phyloP scores from a whole-genome alignment of 768 basidiomycete species.

The Ramaria sp. region DNA sequence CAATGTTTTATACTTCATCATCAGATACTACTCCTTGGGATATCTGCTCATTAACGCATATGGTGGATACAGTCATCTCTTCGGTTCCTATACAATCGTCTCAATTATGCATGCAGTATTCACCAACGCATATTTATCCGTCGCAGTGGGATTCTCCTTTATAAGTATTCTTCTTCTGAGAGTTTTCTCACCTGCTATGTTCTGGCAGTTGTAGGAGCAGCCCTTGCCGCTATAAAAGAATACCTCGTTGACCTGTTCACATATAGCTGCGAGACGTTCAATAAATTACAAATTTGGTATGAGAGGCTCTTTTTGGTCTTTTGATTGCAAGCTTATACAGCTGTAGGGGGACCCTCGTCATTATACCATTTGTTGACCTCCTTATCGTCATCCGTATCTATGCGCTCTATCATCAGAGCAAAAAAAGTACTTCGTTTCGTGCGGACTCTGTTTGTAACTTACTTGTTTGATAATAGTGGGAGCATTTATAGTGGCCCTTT shows the following conservation, averaged over 20 bases:
- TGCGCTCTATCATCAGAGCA: not conserved
- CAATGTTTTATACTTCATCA: not conserved
- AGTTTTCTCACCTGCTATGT: not conserved
- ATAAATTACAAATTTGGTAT: not conserved
- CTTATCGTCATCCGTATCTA: not conserved
- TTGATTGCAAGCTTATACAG: not conserved
- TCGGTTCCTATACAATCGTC: not conserved
- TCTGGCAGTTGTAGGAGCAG: not conserved
- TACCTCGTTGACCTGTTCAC: not conserved
- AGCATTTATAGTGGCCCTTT: not conserved
- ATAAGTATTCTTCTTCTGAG: not conserved
- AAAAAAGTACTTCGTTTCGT: not conserved
- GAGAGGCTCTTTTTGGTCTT: not conserved
- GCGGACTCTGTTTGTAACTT: no score
- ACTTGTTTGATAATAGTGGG: not conserved
- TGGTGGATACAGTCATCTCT: not conserved
- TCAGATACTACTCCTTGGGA: constrained; percentile 1
- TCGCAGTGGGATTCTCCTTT: not conserved
- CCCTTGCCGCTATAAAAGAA: not conserved
- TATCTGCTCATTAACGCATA: not conserved
- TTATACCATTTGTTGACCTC: constrained; percentile 3
- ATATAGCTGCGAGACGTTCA: not conserved
- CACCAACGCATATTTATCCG: not conserved
- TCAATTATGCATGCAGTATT: not conserved
- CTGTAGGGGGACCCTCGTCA: not conserved